Evolutionary conservation across 108 stramenopile species (phyloP).

Genomic region (Pseudonitzschia multistriata): DNA sequence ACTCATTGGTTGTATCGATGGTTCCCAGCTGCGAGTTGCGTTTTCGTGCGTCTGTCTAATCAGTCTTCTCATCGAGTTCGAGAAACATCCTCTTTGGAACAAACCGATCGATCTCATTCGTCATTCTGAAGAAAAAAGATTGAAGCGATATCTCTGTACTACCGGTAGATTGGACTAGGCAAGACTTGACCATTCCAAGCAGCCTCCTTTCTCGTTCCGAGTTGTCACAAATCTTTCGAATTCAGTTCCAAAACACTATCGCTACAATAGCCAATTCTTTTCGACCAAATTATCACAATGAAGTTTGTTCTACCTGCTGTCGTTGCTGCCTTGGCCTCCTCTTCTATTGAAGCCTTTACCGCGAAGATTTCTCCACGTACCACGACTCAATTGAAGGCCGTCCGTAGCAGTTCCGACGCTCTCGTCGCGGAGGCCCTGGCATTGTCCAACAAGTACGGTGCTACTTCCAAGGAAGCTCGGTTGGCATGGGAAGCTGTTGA

Average conservation of each 20-base stretch:
- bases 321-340: neutral
- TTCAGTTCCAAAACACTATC: too few species aligned
- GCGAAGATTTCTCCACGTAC: neutral
- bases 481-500: constrained; percentile 85
- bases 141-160: too few species aligned
- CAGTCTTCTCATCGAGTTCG: too few species aligned
- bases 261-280: neutral
- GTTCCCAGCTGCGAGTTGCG: neutral
- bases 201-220: neutral
- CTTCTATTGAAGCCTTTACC: neutral
- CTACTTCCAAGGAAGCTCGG: constrained; percentile 57
- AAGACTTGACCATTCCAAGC: too few species aligned
- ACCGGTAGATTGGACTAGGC: too few species aligned
- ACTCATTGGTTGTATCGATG: neutral
- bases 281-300: neutral
- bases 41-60: constrained; percentile 5
- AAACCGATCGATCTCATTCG: neutral
- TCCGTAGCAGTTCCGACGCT: neutral
- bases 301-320: neutral
- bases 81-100: too few species aligned
- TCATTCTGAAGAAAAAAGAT: neutral
- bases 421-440: constrained; percentile 67
- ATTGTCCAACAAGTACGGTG: constrained; percentile 62
- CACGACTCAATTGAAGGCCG: neutral
- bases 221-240: too few species aligned